Evolutionary conservation across 2,329 filamentous ascomycete species (phyloP), one percentile per base, ranked within the genome.

Genomic region (Botrytis byssoidea): DNA sequence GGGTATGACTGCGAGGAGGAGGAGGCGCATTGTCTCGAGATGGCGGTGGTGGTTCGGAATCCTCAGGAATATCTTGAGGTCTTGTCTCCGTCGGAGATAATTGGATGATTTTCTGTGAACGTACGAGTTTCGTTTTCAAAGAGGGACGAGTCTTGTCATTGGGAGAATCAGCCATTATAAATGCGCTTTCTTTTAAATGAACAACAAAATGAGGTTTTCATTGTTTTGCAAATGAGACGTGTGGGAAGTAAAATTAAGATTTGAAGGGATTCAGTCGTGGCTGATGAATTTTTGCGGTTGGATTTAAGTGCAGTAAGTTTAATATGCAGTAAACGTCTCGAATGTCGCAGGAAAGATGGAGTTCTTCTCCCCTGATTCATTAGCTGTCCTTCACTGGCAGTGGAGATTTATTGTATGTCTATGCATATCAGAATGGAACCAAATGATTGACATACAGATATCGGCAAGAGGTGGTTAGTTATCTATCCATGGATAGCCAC

Each of bases 1-100:
- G 89, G 1, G 89, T 91, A 80, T 91, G 89, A 79, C 86, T 90
- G 77, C 89, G 85, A 63, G 87, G 79, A 66, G 87, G 79, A 67
- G 85, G 82, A 75, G 81, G 71, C 80, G 79, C 29, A 72, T 72
- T 67, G 25, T 72, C 70, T 67, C 61, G 70, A 42, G 70, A 61
- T 79, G 78, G 72, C 79, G 82, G 74, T 83, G 82, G 73, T 79
- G 73, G 71, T 70, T 83, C 82, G 44, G 81, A 80, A 73, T 83
- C 80, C 76, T 84, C 81, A 74, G 78, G 79, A 44, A 81, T 81
- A 75, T 81, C 81, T 73, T 81, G 79, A 73, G 79, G 77, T 78
- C 75, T 77, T 74, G 78, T 78, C 74, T 82, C 80, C 75, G 82
- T 79, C 71, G 84, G 79, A 66, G 83, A 81, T 75, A 81, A 76